These are phyloP conservation scores for Yamadazyma diospyri DNA, from an alignment of 1,139 yeast species.

Conservation along the genomic window DNA sequence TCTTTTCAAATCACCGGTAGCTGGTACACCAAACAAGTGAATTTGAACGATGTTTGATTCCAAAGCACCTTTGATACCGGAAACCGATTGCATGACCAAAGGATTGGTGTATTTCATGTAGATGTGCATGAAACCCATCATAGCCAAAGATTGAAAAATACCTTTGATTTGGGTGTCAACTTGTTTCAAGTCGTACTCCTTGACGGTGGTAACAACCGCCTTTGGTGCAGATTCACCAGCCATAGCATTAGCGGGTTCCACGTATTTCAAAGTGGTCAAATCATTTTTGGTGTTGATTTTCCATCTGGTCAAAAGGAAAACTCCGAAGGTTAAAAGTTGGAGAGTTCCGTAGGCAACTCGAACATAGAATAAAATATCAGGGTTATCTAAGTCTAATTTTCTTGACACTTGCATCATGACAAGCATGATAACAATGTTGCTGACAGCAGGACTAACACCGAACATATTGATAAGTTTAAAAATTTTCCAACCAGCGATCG, in stretches of 20 bases:
- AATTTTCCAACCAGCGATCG: slow-evolving; percentile 5
- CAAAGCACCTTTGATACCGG: slow-evolving; percentile 85
- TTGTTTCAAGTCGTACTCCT: slow-evolving; percentile 91
- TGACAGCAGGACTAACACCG: slow-evolving; percentile 77
- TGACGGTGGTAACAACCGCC: slow-evolving; percentile 85
- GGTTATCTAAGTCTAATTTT: slow-evolving; percentile 86
- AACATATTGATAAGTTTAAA: slow-evolving; percentile 10
- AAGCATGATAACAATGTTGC: slow-evolving; percentile 87
- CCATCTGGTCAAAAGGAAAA: slow-evolving; percentile 63
- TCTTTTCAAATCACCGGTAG: slow-evolving; percentile 90
- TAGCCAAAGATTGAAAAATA: slow-evolving; percentile 84
- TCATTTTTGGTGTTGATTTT: slow-evolving; percentile 76
- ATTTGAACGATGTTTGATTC: slow-evolving; percentile 92
- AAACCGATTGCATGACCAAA: slow-evolving; percentile 87
- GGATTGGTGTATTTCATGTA: slow-evolving; percentile 99
- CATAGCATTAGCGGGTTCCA: slow-evolving; percentile 81
- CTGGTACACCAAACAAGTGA: slow-evolving; percentile 80
- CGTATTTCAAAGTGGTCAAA: slow-evolving; percentile 86
- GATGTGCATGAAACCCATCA: slow-evolving; percentile 98
- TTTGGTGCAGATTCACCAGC: slow-evolving; percentile 69
- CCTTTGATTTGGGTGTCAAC: slow-evolving; percentile 75
- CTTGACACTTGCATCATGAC: slow-evolving; percentile 96
- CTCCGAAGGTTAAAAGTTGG: slow-evolving; percentile 59
- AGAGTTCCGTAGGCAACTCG: slow-evolving; percentile 70
- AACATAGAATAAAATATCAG: slow-evolving; percentile 68